Percentiles rank a stretch among this genome's conserved stretches.
Evolutionary conservation across 768 basidiomycete species (phyloP).

Genomic region (Phlegmacium glaucopus): DNA sequence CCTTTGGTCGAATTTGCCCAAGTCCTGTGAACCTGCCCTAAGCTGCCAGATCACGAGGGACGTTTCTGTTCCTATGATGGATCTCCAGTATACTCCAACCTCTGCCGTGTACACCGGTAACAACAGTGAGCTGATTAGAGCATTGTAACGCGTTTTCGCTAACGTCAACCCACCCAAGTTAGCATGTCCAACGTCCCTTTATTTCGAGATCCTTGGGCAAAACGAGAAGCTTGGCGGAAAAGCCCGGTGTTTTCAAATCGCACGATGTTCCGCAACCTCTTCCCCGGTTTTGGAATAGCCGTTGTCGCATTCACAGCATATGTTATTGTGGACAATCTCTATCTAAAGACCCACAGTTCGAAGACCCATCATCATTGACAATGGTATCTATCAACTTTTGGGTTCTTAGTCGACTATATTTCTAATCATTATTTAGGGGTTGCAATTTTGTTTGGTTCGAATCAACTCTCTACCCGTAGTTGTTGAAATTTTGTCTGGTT

Average conservation of each 20-base stretch:
- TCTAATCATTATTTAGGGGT: no score
- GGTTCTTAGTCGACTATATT: no score
- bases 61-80: no score
- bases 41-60: constrained; percentile 33
- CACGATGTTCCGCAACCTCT: constrained; percentile 85
- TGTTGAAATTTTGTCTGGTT: no score
- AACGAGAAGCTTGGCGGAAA: constrained; percentile 89
- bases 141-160: no score
- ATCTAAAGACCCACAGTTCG: constrained; percentile 31
- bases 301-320: constrained; percentile 90
- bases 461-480: no score
- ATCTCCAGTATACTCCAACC: no score
- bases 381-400: background rate
- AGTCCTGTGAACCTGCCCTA: constrained; percentile 59
- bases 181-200: constrained; percentile 64
- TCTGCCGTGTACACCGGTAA: no score
- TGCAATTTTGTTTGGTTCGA: no score
- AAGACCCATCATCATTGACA: constrained; percentile 25
- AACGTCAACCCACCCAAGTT: constrained; percentile 8
- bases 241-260: constrained; percentile 84
- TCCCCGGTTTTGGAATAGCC: constrained; percentile 94
- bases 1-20: constrained; percentile 36
- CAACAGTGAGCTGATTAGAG: no score
- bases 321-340: constrained; percentile 79
- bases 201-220: constrained; percentile 94